Evolutionary conservation across 441 rosid species (phyloP), one percentile per base, ranked within the genome.

Genomic region (Adansonia grandidieri): DNA sequence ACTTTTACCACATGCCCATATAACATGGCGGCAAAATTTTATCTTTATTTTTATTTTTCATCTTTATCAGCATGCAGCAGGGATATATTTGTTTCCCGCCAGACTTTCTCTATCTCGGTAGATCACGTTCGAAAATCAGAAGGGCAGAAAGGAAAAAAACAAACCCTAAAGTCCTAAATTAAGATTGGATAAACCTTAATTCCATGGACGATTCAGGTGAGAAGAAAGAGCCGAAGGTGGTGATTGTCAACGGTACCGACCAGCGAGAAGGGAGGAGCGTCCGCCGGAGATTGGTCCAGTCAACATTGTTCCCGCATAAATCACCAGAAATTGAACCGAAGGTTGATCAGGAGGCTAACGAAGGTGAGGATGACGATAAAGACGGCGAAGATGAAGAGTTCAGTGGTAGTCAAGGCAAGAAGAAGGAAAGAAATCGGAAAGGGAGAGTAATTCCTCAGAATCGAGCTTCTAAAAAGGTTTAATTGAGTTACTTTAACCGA

Each of bases 251-350:
- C 58, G 79, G 45, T 56, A 14, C 65, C 70, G 84, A 62, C 47
- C 84, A 67, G 28, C 79, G 76, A 61, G 83, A 78, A 44, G 86
- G 85, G 82, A 84, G 79, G 78, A 83, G 65, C 70, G 83, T 76
- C 57, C 90, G 90, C 56, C 92, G 93, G 80, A 87, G 88, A 71
- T 75, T 93, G 81, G 87, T 95, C 54, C 98, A 95, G 91, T 87
- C 96, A 75, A 90, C 93, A 56, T 80, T 95, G 81, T 77, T 91
- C 70, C 88, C 92, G 9, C 89, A 79, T 50, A 92, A 82, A 78
- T 77, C 86, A 2, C 88, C 78, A 5, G 86, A 81, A 51, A 80
- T 69, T 40, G 92, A 89, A 74, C 54, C 77, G 15, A 79, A 68
- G 14, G 82, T 74, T 4, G 92, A 85, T 19, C 87, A 9, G 67